Percentiles rank a stretch among this genome's conserved stretches.
Evolutionary conservation across 179 eudicot genomes (phyloP).

Genomic region (Vitellaria paradoxa): DNA sequence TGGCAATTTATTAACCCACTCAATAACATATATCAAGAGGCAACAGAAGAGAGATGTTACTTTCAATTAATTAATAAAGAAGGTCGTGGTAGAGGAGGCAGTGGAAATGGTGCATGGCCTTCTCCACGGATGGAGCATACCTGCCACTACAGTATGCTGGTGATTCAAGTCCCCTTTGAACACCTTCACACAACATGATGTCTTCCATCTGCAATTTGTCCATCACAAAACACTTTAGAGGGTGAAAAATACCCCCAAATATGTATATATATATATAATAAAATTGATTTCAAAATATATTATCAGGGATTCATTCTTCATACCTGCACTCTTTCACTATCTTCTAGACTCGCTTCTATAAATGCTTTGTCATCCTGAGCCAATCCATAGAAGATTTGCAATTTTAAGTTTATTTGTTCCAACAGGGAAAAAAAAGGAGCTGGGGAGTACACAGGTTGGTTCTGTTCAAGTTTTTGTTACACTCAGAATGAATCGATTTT

Average conservation of each 20-base stretch:
- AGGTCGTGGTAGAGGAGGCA: constrained; percentile 52
- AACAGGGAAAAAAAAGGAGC: background rate
- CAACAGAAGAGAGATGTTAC: no score
- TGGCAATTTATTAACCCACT: no score
- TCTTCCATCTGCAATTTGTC: constrained; percentile 63
- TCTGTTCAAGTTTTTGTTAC: background rate
- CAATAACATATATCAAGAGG: no score
- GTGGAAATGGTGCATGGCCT: constrained; percentile 92
- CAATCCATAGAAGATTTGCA: no score
- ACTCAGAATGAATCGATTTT: background rate
- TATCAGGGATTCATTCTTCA: background rate
- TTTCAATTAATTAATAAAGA: constrained; percentile 14
- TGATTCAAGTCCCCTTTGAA: constrained; percentile 86
- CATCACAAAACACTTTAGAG: no score
- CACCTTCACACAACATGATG: constrained; percentile 66
- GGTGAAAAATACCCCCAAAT: no score
- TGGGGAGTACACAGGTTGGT: no score
- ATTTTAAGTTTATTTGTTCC: background rate
- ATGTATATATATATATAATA: no score
- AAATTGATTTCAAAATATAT: no score
- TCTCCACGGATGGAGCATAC: constrained; percentile 71
- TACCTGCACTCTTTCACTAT: constrained; percentile 90
- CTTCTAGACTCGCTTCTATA: constrained; percentile 58
- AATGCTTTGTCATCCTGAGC: constrained; percentile 62
- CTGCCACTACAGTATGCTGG: constrained; percentile 71